Evolutionary conservation across 192 early-diverging fungal genomes (phyloP), one percentile per base, ranked within the genome.

Genomic region (Haplosporangium gracile): DNA sequence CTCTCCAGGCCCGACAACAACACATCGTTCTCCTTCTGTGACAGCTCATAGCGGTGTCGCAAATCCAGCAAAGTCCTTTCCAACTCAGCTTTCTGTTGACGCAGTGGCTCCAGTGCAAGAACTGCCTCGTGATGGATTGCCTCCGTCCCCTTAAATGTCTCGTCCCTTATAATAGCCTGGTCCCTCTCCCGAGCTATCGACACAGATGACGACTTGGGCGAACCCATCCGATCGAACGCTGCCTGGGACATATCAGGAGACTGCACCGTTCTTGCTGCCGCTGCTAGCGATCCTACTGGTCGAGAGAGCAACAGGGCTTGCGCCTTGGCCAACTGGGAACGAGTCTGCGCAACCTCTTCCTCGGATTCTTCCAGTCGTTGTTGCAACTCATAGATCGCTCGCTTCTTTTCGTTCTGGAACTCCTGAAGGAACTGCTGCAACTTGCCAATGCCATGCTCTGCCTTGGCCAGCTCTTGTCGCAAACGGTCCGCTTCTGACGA

Each of bases 361-460:
- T 85, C 78, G 2, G 83, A 85, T 20, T 76, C 78, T 5, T 77
- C 55, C 1, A 85, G 68, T 22, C 57, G 73, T 26, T 75, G 51
- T 26, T 85, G 69, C 29, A 85, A 49, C 36, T 85, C 78, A 13
- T 29, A 47, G 16, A 85, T 76, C 1, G 83, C 78, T n/a, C 5
- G 40, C 42, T 72, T 85, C 43, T 85, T 80, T 40, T 85, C 83
- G 39, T 75, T 76, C 70, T 85, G 83, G 49, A 85, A 85, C 70
- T 85, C 83, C 11, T 85, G 78, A 0, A 85, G 45, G 43, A 85
- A 85, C 70, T 85, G 83, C 49, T 80, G 83, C 29, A 85, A 36
- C 65, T 80, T 85, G 49, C 60, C 36, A n/a, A 85, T 71, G 24
- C 70, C 78, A 2, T 72, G 68, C 49, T 85, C 78, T 5, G 78